These are phyloP conservation scores for Ustilago xerochloae DNA, from an alignment of 1,284 basidiomycete species.

Conservation along the genomic window DNA sequence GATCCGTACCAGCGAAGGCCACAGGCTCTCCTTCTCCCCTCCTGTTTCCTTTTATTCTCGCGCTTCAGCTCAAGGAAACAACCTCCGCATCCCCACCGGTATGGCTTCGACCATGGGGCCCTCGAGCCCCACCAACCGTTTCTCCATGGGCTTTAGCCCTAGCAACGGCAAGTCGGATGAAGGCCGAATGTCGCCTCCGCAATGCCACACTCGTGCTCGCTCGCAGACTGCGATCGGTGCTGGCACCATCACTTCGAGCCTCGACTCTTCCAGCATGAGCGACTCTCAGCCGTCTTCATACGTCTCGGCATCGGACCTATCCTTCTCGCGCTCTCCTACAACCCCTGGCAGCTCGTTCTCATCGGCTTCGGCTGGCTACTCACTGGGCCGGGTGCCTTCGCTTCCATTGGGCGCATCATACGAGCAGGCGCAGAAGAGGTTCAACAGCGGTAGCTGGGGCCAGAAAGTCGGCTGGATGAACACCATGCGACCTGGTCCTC, in stretches of 20 bases:
- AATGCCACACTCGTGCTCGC: constrained; percentile 36
- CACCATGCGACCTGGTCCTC: constrained; percentile 39
- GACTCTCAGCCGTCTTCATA: constrained; percentile 44
- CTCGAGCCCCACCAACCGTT: constrained; percentile 34
- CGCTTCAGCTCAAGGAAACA: constrained; percentile 21
- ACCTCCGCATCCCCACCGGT: constrained; percentile 27
- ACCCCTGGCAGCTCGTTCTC: constrained; percentile 34
- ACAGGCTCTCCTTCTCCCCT: constrained; percentile 41
- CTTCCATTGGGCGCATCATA: constrained; percentile 46
- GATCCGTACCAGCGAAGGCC: constrained; percentile 43
- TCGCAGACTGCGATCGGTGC: constrained; percentile 45
- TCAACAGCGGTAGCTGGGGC: constrained; percentile 53
- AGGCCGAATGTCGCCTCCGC: constrained; percentile 28
- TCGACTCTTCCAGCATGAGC: constrained; percentile 16
- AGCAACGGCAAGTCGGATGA: constrained; percentile 16
- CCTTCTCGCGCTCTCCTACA: constrained; percentile 34
- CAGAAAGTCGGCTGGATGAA: constrained; percentile 50
- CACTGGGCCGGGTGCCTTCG: constrained; percentile 50
- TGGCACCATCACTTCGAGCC: constrained; percentile 14
- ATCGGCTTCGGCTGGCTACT: constrained; percentile 29
- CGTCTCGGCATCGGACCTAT: constrained; percentile 38
- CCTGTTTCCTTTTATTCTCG: constrained; percentile 44
- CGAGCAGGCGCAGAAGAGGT: constrained; percentile 55
- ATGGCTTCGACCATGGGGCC: constrained; percentile 39
- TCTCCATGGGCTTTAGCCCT: constrained; percentile 34